phyloP scores from a whole-genome alignment of 2,329 filamentous ascomycete species.

The Pezicula neosporulosa region DNA sequence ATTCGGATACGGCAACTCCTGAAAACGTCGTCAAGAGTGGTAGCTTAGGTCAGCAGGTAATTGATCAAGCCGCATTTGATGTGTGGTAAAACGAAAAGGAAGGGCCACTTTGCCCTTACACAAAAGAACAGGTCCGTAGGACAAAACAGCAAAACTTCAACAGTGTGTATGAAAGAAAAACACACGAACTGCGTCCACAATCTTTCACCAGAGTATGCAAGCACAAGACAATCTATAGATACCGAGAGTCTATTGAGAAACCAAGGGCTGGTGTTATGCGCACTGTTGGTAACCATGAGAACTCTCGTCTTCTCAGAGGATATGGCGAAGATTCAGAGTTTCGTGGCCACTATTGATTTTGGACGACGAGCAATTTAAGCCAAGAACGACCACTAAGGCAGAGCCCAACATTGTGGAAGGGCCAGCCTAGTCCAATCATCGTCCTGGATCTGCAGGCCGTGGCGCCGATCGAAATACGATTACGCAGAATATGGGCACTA shows the following conservation, averaged over 20 bases:
- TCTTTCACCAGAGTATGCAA: conserved; percentile 77
- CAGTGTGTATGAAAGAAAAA: conserved; percentile 50
- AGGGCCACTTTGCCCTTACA: conserved; percentile 5
- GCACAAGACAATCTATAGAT: conserved; percentile 37
- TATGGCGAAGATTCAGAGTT: conserved; percentile 36
- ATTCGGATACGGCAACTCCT: conserved; percentile 36
- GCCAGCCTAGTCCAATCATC: neutral
- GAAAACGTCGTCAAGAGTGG: conserved; percentile 34
- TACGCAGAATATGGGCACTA: conserved; percentile 31
- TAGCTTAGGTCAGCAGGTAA: conserved; percentile 36
- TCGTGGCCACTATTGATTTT: conserved; percentile 74
- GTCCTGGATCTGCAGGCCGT: conserved; percentile 20
- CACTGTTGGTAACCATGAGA: conserved; percentile 57
- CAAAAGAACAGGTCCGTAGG: conserved; percentile 28
- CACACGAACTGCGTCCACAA: conserved; percentile 51
- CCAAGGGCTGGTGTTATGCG: conserved; percentile 78
- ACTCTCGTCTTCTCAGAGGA: conserved; percentile 4
- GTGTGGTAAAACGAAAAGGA: conserved; percentile 16
- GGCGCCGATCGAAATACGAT: conserved; percentile 38
- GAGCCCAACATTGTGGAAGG: conserved; percentile 6
- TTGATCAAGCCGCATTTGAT: conserved; percentile 47
- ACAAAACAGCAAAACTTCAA: conserved; percentile 31
- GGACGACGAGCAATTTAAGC: conserved; percentile 71
- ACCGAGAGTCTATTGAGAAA: conserved; percentile 53
- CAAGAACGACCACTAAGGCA: conserved; percentile 6